A percentile compares a stretch with the other conserved stretches of the same genome.
Evolutionary conservation across 371 early-diverging fungal species (phyloP).

Genomic region (Mucor lusitanicus): DNA sequence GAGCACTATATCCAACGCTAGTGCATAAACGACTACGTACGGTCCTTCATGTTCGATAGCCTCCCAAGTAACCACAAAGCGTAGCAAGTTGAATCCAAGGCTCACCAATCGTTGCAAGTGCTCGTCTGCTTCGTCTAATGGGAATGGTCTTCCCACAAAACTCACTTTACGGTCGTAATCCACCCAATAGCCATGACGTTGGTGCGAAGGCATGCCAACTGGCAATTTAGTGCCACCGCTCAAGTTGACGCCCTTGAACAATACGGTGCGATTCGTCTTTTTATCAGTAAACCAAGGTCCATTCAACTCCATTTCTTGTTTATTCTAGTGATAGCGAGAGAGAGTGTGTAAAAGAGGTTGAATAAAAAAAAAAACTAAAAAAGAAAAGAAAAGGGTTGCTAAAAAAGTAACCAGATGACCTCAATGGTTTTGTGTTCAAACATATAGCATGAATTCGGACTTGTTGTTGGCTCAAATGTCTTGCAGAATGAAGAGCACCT

Average conservation of each 20-base stretch:
- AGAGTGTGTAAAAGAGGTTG: not conserved
- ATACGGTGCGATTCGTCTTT: constrained; percentile 52
- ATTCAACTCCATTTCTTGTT: constrained; percentile 39
- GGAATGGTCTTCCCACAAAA: constrained; percentile 80
- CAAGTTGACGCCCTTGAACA: constrained; percentile 70
- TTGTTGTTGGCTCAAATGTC: constrained; percentile 33
- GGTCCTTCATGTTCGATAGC: constrained; percentile 81
- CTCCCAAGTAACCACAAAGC: constrained; percentile 86
- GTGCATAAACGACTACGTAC: constrained; percentile 41
- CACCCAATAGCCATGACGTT: constrained; percentile 53
- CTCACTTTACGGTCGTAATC: constrained; percentile 56
- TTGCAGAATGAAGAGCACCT: constrained; percentile 39
- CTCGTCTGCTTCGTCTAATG: constrained; percentile 80
- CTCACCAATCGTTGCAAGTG: constrained; percentile 71
- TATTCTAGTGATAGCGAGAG: too few relatives aligned
- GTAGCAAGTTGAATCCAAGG: constrained; percentile 82
- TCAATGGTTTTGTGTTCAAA: not conserved
- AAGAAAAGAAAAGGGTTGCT: too few relatives aligned
- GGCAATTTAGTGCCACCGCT: constrained; percentile 67
- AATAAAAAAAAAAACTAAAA: not conserved
- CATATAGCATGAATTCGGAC: constrained; percentile 1
- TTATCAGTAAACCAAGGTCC: constrained; percentile 67
- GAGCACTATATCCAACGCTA: not conserved
- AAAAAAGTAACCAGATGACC: too few relatives aligned
- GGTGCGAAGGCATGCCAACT: constrained; percentile 50